Base-by-base conservation (phyloP, 768 basidiomycete species). In the Clitopilus hobsonii region DNA sequence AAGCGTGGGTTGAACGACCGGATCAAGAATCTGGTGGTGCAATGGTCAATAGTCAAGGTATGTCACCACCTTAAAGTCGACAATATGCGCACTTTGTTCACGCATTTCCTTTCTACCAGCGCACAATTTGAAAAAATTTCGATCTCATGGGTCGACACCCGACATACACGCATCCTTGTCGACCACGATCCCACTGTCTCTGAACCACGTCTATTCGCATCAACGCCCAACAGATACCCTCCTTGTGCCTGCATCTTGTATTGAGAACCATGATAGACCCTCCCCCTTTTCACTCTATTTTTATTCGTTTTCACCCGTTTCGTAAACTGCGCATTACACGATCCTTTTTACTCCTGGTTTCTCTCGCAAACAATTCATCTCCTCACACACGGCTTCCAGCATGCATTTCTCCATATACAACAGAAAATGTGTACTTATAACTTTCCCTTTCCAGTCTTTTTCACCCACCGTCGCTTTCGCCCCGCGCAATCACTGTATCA, bases 41-140 rank as follows among this genome's bases (percentile, higher is more conserved):
- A 90, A 64, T 92, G 89, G 89, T 86, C 90, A 5, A 74, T 83
- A 24, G 86, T 91, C 53, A 91, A 89, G 74, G 89, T 88, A 60
- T 8, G 76, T 58, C 8, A 20, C 22, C 47, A 25, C 61, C 26
- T 22, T 47, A 13, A 41, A 32, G 26, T 51, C 48, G 53, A 53
- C 38, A 18, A 23, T 45, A 45, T 45, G 41, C 23, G 23, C 16
- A 38, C n/a, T n/a, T n/a, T n/a, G n/a, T 45, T 58, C 41, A 60
- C 38, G 22, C 25, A 48, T 5, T 18, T 47, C 52, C 22, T 60
- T 18, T 57, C 14, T 25, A 14, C 1, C 53, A 85, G 83, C 74
- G 81, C 55, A 85, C 83, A 7, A 85, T 86, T 58, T 85, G 65
- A 81, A 48, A 22, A 32, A 8, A 32, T 30, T 45, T 16, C 49